These are phyloP conservation scores for Prunus salicina DNA, from an alignment of 306 rosid genomes.

Conservation along the genomic window DNA sequence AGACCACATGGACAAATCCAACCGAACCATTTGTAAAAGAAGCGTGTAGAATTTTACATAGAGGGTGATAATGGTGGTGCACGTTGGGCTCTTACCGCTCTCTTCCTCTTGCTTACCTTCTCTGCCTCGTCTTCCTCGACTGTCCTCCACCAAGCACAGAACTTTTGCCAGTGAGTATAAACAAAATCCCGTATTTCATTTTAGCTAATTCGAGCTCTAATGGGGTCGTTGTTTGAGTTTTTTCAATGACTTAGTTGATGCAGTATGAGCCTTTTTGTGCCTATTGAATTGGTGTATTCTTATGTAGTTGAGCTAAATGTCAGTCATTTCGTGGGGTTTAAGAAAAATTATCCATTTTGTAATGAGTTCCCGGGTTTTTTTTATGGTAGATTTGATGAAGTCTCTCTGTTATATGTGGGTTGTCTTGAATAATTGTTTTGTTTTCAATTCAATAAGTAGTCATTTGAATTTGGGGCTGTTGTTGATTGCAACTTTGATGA, in stretches of 20 bases:
- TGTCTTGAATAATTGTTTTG: not conserved
- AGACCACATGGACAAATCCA: not conserved
- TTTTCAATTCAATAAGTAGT: not conserved
- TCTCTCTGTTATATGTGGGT: not conserved
- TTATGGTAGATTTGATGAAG: not conserved
- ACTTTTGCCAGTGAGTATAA: constrained; percentile 46
- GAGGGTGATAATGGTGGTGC: constrained; percentile 38
- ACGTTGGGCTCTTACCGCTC: constrained; percentile 46
- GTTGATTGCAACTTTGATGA: not conserved
- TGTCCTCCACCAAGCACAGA: constrained; percentile 48
- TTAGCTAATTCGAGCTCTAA: constrained; percentile 6
- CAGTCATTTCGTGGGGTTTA: not conserved
- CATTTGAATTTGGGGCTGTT: not conserved
- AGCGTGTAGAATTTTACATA: not conserved
- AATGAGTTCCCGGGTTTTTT: not conserved
- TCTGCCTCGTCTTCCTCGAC: constrained; percentile 36
- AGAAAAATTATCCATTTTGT: not conserved
- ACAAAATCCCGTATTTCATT: not conserved
- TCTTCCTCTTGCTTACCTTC: constrained; percentile 44
- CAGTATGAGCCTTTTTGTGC: not conserved
- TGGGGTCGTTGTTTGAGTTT: not conserved
- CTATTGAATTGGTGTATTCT: too few relatives aligned
- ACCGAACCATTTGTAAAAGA: not conserved
- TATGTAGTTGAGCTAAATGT: not conserved
- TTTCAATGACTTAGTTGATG: not conserved